Percentiles rank a stretch among this genome's conserved stretches.
Evolutionary conservation across 306 rosid species (phyloP).

Genomic region (Parietaria judaica): DNA sequence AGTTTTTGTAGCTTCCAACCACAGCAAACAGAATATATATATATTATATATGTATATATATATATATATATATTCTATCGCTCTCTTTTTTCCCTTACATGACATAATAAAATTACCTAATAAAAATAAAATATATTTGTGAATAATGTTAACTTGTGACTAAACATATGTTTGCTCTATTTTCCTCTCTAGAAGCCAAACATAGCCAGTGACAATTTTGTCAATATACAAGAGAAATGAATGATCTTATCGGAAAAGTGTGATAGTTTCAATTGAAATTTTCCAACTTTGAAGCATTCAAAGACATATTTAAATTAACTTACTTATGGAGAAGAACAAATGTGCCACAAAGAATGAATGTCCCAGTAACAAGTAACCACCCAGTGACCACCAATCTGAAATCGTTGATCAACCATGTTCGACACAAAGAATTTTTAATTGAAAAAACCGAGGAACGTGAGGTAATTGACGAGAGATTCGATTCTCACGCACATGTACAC

Average conservation of each 20-base stretch:
- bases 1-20: no score
- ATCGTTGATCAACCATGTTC: background rate
- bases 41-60: no score
- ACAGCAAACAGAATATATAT: no score
- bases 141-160: no score
- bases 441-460: background rate
- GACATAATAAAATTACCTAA: no score
- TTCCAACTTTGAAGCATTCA: no score
- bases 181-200: no score
- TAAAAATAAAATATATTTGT: no score
- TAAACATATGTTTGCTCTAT: no score
- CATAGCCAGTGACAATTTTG: background rate
- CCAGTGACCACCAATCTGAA: constrained; percentile 56
- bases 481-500: constrained; percentile 56
- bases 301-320: constrained; percentile 14
- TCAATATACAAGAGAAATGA: background rate
- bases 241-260: background rate
- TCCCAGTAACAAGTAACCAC: constrained; percentile 50
- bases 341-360: constrained; percentile 33
- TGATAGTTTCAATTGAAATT: no score
- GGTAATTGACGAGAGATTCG: background rate
- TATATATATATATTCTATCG: no score
- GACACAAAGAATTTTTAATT: background rate
- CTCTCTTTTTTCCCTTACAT: no score
- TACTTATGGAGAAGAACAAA: constrained; percentile 50